Conservation (phyloP, 2,329 filamentous ascomycete species). For the Fusarium luffae region DNA sequence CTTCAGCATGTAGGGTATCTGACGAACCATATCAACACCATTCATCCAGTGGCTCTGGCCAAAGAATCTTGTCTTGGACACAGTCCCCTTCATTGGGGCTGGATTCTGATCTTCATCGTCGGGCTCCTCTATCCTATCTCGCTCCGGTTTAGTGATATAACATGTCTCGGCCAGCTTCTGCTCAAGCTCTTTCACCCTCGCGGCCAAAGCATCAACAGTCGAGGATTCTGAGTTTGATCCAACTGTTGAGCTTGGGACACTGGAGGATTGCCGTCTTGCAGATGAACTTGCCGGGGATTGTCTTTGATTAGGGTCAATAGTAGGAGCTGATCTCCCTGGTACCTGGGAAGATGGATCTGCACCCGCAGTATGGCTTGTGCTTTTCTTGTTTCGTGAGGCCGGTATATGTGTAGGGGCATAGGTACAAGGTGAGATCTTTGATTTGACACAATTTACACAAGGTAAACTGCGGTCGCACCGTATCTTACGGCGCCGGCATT, state of each 20-base stretch:
- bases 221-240: conserved; percentile 44
- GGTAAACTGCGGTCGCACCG: conserved; percentile 69
- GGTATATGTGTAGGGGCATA: conserved; percentile 57
- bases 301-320: conserved; percentile 4
- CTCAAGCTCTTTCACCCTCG: conserved; percentile 57
- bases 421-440: conserved; percentile 64
- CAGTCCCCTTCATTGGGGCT: conserved; percentile 47
- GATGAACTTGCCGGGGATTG: conserved; percentile 6
- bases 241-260: conserved; percentile 42
- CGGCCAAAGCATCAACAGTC: conserved; percentile 50
- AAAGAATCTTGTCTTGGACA: conserved; percentile 59
- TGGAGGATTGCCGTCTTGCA: conserved; percentile 29
- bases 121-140: conserved; percentile 17
- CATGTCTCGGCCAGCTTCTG: conserved; percentile 52
- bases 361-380: not conserved
- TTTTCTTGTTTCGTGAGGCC: conserved; percentile 42
- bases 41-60: conserved; percentile 65
- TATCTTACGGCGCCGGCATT: conserved; percentile 71
- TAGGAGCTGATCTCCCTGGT: conserved; percentile 36
- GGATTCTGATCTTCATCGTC: conserved; percentile 9
- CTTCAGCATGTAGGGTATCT: not conserved
- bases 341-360: conserved; percentile 24
- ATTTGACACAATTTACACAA: conserved; percentile 69
- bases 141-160: conserved; percentile 36
- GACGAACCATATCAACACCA: conserved; percentile 54